phyloP scores from a whole-genome alignment of 306 rosid genomes.

The Fragaria nilgerrensis region DNA sequence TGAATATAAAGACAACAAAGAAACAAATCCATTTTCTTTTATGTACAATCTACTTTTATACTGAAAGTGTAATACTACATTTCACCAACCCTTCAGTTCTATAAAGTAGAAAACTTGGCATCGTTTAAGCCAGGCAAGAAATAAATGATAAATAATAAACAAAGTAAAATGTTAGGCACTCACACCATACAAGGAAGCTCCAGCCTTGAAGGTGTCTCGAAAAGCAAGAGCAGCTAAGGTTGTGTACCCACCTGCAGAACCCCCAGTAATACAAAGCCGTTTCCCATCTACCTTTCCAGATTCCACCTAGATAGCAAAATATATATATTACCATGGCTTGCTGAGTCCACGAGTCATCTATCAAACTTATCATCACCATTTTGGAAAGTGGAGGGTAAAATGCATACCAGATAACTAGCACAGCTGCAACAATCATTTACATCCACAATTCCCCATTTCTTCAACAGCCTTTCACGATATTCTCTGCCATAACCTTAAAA shows the following conservation, averaged over 20 bases:
- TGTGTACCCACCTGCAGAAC: conserved; percentile 96
- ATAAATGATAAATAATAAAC: conserved; percentile 1
- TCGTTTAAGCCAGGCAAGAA: too few species aligned
- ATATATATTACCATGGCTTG: background rate
- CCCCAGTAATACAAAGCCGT: conserved; percentile 84
- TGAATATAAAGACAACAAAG: too few species aligned
- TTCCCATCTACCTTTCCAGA: conserved; percentile 77
- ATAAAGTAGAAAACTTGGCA: too few species aligned
- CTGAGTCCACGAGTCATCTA: background rate
- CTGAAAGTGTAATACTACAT: too few species aligned
- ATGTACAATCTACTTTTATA: too few species aligned
- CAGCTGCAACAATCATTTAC: conserved; percentile 94
- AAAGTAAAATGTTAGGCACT: conserved; percentile 37
- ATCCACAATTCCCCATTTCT: conserved; percentile 95
- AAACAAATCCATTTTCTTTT: too few species aligned
- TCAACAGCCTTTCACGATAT: conserved; percentile 82
- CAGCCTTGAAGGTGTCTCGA: conserved; percentile 70
- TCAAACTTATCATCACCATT: background rate
- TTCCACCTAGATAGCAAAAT: conserved; percentile 54
- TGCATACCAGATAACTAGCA: conserved; percentile 78
- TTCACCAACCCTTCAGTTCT: too few species aligned
- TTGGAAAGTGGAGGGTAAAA: background rate
- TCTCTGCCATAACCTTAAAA: conserved; percentile 86
- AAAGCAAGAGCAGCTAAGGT: conserved; percentile 94
- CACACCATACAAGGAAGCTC: conserved; percentile 91